Conservation (phyloP, 306 rosid species). For the Quercus parvula region DNA sequence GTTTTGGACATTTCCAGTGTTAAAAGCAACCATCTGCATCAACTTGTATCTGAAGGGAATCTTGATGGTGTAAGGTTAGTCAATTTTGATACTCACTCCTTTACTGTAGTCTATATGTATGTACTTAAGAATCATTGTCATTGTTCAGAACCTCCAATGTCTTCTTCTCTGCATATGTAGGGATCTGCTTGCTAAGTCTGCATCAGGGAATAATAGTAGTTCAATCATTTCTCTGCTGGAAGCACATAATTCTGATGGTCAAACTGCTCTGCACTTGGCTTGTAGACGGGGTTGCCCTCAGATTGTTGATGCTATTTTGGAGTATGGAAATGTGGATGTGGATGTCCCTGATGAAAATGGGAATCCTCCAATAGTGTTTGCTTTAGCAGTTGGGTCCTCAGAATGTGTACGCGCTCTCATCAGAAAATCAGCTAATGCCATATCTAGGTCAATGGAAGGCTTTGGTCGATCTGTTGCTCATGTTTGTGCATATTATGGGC, state of each 20-base stretch:
- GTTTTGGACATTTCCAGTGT: slow-evolving; percentile 54
- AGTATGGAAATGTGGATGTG: slow-evolving; percentile 70
- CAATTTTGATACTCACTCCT: slow-evolving; percentile 11
- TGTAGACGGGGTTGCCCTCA: slow-evolving; percentile 90
- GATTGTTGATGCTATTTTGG: slow-evolving; percentile 84
- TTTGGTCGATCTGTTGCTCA: slow-evolving; percentile 91
- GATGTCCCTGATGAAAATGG: slow-evolving; percentile 95
- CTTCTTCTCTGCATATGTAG: slow-evolving; percentile 42
- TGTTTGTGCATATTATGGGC: slow-evolving; percentile 96
- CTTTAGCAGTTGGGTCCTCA: slow-evolving; percentile 95
- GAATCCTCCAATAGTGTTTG: slow-evolving; percentile 97
- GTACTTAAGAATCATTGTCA: not conserved
- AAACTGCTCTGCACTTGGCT: slow-evolving; percentile 96
- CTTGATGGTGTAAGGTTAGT: slow-evolving; percentile 77
- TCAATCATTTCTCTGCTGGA: slow-evolving; percentile 64
- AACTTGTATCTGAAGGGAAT: slow-evolving; percentile 88
- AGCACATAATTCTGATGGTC: slow-evolving; percentile 90
- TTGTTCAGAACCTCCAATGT: not conserved
- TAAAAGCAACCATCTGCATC: slow-evolving; percentile 67
- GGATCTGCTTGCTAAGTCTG: slow-evolving; percentile 75
- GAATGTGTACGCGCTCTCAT: slow-evolving; percentile 83
- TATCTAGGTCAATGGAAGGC: slow-evolving; percentile 83
- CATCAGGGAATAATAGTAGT: slow-evolving; percentile 51
- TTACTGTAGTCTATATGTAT: slow-evolving; percentile 3
- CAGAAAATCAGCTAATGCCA: slow-evolving; percentile 73